Conservation (phyloP, 768 basidiomycete genomes). For the Floccularia luteovirens region DNA sequence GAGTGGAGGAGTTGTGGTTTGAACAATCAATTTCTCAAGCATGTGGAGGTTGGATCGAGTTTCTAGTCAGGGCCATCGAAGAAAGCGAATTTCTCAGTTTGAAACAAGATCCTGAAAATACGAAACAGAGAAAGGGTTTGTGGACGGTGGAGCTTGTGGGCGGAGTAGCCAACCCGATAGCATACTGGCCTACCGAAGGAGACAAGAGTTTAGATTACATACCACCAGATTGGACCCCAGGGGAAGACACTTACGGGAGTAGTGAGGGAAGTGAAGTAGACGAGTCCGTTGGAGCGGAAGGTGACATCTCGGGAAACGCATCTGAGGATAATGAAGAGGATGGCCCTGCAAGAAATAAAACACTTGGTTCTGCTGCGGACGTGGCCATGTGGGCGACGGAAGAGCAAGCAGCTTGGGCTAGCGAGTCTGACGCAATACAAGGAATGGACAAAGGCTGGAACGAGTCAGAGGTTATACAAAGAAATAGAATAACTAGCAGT, state of each 20-base stretch:
- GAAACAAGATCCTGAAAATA: conserved; percentile 25
- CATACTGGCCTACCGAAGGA: conserved; percentile 20
- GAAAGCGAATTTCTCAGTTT: conserved; percentile 28
- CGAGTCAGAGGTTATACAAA: conserved; percentile 3
- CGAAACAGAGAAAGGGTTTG: conserved; percentile 18
- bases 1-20: conserved; percentile 45
- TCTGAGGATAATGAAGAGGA: conserved; percentile 27
- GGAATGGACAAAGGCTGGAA: conserved; percentile 2
- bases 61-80: conserved; percentile 40
- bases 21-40: conserved; percentile 33
- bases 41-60: conserved; percentile 60
- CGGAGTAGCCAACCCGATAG: conserved; percentile 18
- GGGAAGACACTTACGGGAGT: conserved; percentile 19
- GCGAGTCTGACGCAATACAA: conserved; percentile 9
- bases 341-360: conserved; percentile 7
- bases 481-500: conserved; percentile 13
- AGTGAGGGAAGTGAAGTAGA: conserved; percentile 16
- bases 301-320: conserved; percentile 31
- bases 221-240: conserved; percentile 37
- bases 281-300: conserved; percentile 30
- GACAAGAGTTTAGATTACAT: conserved; percentile 30
- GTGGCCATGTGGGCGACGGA: conserved; percentile 10
- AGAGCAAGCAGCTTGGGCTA: conserved; percentile 13
- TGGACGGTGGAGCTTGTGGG: conserved; percentile 43
- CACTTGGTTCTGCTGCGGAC: background rate